Evolutionary conservation across 257 asterid species (phyloP), one percentile per base, ranked within the genome.

Genomic region (Solanum chmielewskii): DNA sequence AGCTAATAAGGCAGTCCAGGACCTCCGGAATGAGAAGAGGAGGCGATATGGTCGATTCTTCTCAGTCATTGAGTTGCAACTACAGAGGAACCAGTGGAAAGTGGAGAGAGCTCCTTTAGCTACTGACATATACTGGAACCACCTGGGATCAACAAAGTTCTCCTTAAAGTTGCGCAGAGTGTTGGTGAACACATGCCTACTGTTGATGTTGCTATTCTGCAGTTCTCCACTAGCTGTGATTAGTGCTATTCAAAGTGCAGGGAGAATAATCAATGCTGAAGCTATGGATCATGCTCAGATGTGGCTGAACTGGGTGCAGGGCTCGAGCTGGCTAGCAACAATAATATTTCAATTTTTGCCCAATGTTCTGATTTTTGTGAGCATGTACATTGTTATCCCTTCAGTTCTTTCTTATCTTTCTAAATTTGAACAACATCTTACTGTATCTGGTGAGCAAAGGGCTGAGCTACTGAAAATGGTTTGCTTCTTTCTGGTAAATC

Each of bases 101-200:
- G 99, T 97, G 37, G 98, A 94, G 92, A 91, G 99, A 87, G 99
- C 99, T 84, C 99, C 99, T 21, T 88, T 95, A 86, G 99, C 99
- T 18, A 96, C 98, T 87, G 99, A 97, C 89, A 93, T 97, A 87
- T 97, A 97, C 87, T 97, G 99, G 99, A 97, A 95, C 87, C 98
- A 97, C 90, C 88, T 97, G 89, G 99, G 99, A 29, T 96, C 99
- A 3, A 94, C 99, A n/a, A 97, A 94, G 89, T 75, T 93, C 87
- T 96, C 99, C 2, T 83, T 95, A 88, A 95, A 88, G 91, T 85
- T 95, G 69, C 95, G 99, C 44, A 91, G 98, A 86, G 94, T 95
- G 66, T 84, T 97, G 75, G 98, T 97, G 69, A 97, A 97, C 89
- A 91, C 95, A 18, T 95, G 95, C 92, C 90, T 97, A 86, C 88